Evolutionary conservation across 768 basidiomycete genomes (phyloP), one percentile per base, ranked within the genome.

Genomic region (Lanmaoa pseudosensibilis): DNA sequence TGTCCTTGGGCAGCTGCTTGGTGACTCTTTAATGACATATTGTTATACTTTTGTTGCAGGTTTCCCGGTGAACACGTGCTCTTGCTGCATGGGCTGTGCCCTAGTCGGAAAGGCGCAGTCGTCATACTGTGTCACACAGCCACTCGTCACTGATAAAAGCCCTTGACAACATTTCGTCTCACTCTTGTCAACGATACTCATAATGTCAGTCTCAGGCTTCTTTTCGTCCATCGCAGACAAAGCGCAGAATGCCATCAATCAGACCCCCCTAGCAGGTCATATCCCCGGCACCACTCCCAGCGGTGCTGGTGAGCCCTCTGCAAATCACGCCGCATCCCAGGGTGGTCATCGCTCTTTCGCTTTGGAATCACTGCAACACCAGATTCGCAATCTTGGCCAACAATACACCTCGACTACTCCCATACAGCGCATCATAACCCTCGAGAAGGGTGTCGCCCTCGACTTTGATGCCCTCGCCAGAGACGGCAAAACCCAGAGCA

Each of bases 401-500:
- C 87, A 88, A 62, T 92, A 92, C 70, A 86, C 85, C 38, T 75
- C 80, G 0, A 83, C 87, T 0, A 78, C 78, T 2, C 87, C 88
- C 4, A 70, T 87, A 0, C 92, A 93, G 75, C 87, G 84, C 67
- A 84, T 92, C 56, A 86, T 94, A 59, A 93, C 92, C 0, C 74
- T 81, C 7, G 81, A 83, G 69, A 94, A 93, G 70, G 87, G 91
- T 5, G 76, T 92, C 16, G 84, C 87, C 19, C 79, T 94, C 61
- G 89, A 90, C 70, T 80, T 83, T 64, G 87, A 92, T 61, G 79
- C 77, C 55, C 71, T 86, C 32, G 76, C 84, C 4, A 82, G 87
- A 60, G 85, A 91, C 64, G 65, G 79, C 9, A 86, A 92, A 67
- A 74, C 81, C 1, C 84, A 86, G 67, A 90, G 89, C 79, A 93